Percentiles rank a stretch among this genome's conserved stretches.
Conservation (phyloP, 2,329 filamentous ascomycete genomes). For the Colletotrichum sp. region DNA sequence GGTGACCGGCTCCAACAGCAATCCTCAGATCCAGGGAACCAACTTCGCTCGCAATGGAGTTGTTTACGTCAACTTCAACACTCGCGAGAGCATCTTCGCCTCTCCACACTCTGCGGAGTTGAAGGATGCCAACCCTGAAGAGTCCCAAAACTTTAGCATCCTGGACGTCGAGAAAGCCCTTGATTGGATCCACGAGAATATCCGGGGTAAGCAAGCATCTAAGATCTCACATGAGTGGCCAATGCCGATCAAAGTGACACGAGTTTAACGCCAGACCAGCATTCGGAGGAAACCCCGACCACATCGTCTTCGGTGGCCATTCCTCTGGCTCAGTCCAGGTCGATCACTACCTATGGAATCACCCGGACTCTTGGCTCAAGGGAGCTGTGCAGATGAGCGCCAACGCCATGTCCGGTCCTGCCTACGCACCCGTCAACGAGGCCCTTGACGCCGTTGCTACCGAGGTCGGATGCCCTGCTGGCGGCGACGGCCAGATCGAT, state of each 20-base stretch:
- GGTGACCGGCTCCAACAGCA: slow-evolving; percentile 45
- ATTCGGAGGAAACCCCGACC: slow-evolving; percentile 49
- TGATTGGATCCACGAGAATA: slow-evolving; percentile 45
- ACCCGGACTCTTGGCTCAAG: slow-evolving; percentile 39
- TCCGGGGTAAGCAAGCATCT: slow-evolving; percentile 24
- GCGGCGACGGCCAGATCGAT: slow-evolving; percentile 36
- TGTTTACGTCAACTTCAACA: slow-evolving; percentile 44
- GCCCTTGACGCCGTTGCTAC: slow-evolving; percentile 39
- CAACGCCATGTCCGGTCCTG: slow-evolving; percentile 44
- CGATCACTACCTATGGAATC: slow-evolving; percentile 47
- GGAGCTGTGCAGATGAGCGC: slow-evolving; percentile 46
- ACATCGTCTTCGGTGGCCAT: slow-evolving; percentile 49
- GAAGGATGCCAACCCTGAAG: slow-evolving; percentile 28
- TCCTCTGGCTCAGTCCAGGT: slow-evolving; percentile 41
- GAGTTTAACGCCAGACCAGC: slow-evolving; percentile 25
- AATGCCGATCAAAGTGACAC: neutral
- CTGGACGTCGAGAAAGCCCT: slow-evolving; percentile 41
- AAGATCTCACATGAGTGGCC: neutral
- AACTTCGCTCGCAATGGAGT: slow-evolving; percentile 42
- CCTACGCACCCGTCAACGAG: slow-evolving; percentile 39
- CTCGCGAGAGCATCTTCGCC: slow-evolving; percentile 46
- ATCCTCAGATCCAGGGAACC: slow-evolving; percentile 39
- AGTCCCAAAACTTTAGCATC: slow-evolving; percentile 33
- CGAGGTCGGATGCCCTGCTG: slow-evolving; percentile 38
- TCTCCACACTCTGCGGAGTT: slow-evolving; percentile 47